These are phyloP conservation scores for Tylopilus subfusipes DNA, from an alignment of 768 basidiomycete species.

Conservation along the genomic window DNA sequence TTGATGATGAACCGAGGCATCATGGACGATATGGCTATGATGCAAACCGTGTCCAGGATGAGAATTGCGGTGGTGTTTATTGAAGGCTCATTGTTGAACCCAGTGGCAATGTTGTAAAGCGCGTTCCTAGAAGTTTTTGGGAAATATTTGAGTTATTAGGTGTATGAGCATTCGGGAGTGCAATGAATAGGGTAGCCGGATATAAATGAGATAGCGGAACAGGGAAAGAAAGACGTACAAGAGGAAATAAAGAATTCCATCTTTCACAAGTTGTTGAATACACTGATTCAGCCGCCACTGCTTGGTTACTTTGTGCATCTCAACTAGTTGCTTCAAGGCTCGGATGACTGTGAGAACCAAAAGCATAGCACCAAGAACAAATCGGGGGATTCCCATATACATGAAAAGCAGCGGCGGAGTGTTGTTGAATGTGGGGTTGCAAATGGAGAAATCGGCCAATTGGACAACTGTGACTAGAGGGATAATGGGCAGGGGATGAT, in stretches of 20 bases:
- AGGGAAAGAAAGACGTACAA: not conserved
- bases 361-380: not conserved
- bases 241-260: not conserved
- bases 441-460: not conserved
- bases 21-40: not conserved
- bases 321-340: not conserved
- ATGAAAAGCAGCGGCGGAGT: not conserved
- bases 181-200: not conserved
- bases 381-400: not conserved
- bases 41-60: not conserved
- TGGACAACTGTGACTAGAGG: not conserved
- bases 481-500: not conserved
- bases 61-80: not conserved
- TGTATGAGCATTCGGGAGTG: not conserved
- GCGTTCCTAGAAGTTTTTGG: not conserved
- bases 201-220: too few relatives aligned
- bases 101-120: not conserved
- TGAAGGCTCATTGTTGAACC: not conserved
- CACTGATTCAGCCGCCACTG: not conserved
- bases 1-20: slow-evolving; percentile 1
- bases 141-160: not conserved
- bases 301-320: not conserved
- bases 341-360: not conserved
- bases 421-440: not conserved
- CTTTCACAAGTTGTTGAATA: not conserved